A percentile compares a stretch with the other conserved stretches of the same genome.
Evolutionary conservation across 257 asterid species (phyloP).

Genomic region (Echites panduratus): DNA sequence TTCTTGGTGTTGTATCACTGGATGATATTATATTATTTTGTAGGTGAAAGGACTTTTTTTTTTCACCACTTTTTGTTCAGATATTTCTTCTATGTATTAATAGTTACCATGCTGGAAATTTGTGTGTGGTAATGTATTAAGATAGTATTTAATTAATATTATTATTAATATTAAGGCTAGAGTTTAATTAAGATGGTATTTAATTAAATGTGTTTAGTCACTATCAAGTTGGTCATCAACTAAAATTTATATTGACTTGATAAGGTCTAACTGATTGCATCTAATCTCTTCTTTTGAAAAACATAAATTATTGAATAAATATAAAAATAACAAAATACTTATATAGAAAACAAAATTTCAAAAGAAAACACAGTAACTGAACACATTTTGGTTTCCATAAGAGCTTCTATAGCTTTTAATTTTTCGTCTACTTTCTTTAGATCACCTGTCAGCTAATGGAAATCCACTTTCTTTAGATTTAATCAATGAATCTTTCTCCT

Average conservation of each 20-base stretch:
- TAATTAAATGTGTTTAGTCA: too few relatives aligned
- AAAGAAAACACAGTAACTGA: neutral
- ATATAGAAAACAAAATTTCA: neutral
- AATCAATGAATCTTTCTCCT: neutral
- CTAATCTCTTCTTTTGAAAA: conserved; percentile 9
- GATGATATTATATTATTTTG: too few relatives aligned
- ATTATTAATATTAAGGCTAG: too few relatives aligned
- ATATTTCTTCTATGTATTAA: too few relatives aligned
- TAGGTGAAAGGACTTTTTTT: too few relatives aligned
- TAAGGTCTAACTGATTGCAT: conserved; percentile 6
- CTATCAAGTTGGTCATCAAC: too few relatives aligned
- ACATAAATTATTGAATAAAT: neutral
- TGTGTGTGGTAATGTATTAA: too few relatives aligned
- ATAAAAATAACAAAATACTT: neutral
- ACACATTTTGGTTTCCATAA: conserved; percentile 48
- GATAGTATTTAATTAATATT: too few relatives aligned
- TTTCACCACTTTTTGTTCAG: too few relatives aligned
- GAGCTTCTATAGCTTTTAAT: conserved; percentile 59
- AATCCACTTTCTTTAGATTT: conserved; percentile 2
- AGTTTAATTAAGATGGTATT: too few relatives aligned
- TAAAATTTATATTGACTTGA: conserved; percentile 33
- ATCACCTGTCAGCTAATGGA: conserved; percentile 62
- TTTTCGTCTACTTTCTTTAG: conserved; percentile 67
- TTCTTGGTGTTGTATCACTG: too few relatives aligned
- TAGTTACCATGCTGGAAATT: too few relatives aligned